A percentile compares a stretch with the other conserved stretches of the same genome.
These are phyloP conservation scores for Phytopythium litorale DNA, from an alignment of 352 stramenopile genomes.

Conservation along the genomic window DNA sequence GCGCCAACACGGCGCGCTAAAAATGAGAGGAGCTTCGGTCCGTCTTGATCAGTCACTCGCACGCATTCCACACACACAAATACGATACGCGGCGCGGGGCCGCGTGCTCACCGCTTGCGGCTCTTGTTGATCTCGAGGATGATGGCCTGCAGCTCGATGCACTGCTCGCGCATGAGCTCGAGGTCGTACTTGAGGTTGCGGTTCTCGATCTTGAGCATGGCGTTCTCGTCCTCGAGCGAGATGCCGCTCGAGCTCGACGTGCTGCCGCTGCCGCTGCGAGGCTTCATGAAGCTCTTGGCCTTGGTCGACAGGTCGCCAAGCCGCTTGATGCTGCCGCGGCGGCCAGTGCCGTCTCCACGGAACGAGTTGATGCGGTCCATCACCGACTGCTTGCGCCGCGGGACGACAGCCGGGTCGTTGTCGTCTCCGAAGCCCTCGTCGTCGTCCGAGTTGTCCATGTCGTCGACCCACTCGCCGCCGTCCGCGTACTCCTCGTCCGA, in stretches of 20 bases:
- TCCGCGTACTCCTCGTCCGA: constrained; percentile 39
- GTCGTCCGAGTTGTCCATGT: constrained; percentile 39
- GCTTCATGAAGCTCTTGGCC: constrained; percentile 70
- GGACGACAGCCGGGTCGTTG: constrained; percentile 5
- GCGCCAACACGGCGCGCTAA: neutral
- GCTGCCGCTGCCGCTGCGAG: constrained; percentile 54
- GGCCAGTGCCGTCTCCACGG: constrained; percentile 33
- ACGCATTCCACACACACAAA: constrained; percentile 4
- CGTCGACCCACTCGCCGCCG: constrained; percentile 43
- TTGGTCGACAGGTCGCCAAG: constrained; percentile 70
- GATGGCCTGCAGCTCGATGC: constrained; percentile 83
- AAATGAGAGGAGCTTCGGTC: neutral
- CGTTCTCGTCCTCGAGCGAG: constrained; percentile 80
- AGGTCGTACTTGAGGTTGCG: constrained; percentile 86
- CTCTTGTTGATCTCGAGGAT: constrained; percentile 90
- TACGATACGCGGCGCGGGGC: constrained; percentile 1
- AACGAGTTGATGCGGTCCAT: constrained; percentile 67
- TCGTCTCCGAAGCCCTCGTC: constrained; percentile 55
- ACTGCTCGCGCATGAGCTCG: constrained; percentile 87
- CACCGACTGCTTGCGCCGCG: constrained; percentile 38
- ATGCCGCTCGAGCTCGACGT: constrained; percentile 66
- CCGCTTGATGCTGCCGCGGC: constrained; percentile 58
- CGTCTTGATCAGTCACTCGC: neutral
- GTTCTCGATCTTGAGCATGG: constrained; percentile 86
- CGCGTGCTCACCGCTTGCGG: constrained; percentile 59